Evolutionary conservation across 164 flowering plant species (phyloP).

Genomic region (Chloranthus sessilifolius): DNA sequence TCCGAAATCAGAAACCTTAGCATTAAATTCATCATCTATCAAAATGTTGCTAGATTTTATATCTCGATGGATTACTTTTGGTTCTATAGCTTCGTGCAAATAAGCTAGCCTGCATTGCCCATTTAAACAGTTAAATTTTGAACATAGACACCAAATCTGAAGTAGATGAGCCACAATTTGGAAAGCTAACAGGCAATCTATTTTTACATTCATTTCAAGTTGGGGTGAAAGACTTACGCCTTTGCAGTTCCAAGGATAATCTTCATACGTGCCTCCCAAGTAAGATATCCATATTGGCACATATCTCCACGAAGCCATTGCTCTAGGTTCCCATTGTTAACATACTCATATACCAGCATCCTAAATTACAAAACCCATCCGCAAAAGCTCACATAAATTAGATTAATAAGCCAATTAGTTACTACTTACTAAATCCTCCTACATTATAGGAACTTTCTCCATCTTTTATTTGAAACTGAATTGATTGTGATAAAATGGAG

Average conservation of each 20-base stretch:
- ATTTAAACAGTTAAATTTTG: constrained; percentile 3
- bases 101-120: constrained; percentile 41
- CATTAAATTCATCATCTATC: constrained; percentile 27
- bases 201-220: too few species aligned
- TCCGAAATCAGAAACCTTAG: constrained; percentile 41
- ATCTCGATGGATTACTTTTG: constrained; percentile 39
- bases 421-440: too few species aligned
- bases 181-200: too few species aligned
- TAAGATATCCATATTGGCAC: background rate
- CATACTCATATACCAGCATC: constrained; percentile 4
- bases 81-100: constrained; percentile 43
- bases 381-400: too few species aligned
- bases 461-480: too few species aligned
- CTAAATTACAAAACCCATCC: background rate
- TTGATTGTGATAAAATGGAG: too few species aligned
- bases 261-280: constrained; percentile 26
- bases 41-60: constrained; percentile 38
- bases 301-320: background rate
- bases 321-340: constrained; percentile 3
- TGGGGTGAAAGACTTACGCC: constrained; percentile 18
- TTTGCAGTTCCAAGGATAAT: constrained; percentile 24
- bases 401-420: too few species aligned
- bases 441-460: too few species aligned
- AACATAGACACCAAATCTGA: too few species aligned
- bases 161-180: too few species aligned